Evolutionary conservation across 345 rosid species (phyloP), one percentile per base, ranked within the genome.

Genomic region (Arabidopsis suecica): DNA sequence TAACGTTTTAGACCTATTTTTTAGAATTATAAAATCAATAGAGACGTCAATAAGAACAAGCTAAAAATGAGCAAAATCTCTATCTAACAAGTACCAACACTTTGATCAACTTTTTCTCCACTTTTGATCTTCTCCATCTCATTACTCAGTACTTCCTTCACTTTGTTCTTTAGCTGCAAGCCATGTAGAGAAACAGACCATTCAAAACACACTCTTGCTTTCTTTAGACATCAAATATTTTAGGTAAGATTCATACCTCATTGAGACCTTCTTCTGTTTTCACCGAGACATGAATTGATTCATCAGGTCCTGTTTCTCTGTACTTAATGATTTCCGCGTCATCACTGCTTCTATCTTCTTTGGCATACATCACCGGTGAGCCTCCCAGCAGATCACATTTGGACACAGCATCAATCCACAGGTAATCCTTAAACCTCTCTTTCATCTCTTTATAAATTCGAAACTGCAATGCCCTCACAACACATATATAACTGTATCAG

Each of bases 371-470:
- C 68, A 81, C 86, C 5, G 86, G 86, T 68, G 89, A 74, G 60
- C 79, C 88, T 84, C 82, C 79, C 82, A 90, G 72, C 71, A 95
- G 72, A 80, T 95, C 99, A 49, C 92, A 86, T 83, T 95, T 95
- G 9, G 97, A 95, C 28, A 92, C 79, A 57, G 89, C 96, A 81
- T 95, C 97, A 72, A 92, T 79, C 97, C 99, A 92, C 68, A 88
- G 78, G 79, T 82, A 88, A 79, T 84, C 83, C 22, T 70, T 67
- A 65, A 88, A 92, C 79, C 97, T 86, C 75, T 87, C 86, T 73
- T 75, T 91, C 3, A 94, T 86, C 77, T 91, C 97, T 82, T 81
- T 89, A 85, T 92, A 92, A 65, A 95, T 86, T 70, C n/a, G 56
- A 76, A 83, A 89, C 99, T 92, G 86, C 84, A 76, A 69, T 30